Base-by-base conservation (phyloP, 495 filamentous ascomycete genomes). In the Evansstolkia leycettana region DNA sequence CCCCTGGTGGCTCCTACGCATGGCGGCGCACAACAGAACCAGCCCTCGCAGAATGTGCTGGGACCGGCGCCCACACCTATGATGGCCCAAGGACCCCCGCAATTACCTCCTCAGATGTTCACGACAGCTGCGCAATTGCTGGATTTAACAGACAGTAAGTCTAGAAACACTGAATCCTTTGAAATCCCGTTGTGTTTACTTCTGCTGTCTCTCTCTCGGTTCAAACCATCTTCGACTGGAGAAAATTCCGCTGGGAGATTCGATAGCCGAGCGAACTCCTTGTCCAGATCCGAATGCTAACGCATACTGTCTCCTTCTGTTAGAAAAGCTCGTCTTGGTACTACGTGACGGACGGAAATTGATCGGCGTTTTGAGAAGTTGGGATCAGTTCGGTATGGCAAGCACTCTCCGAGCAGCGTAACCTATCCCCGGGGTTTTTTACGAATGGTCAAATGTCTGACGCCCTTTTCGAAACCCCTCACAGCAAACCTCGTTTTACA, bases 71-170 rank as follows among this genome's bases (percentile, higher is more conserved):
- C 49, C 7, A 47, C 46, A 17, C 48, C 43, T 20, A 40, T 51
- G 33, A 39, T 46, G 40, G 42, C 44, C 10, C 48, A 57, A 23
- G 64, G 64, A 10, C 65, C 63, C 13, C 66, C 67, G 17, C 69
- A 72, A 48, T 54, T 72, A 39, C 68, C 66, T 9, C 69, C 62
- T 31, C 84, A 98, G 66, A 95, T 96, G 87, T 98, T 98, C 65
- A 94, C 92, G 11, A 98, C 90, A 2, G 88, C 90, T 28, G 86
- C 90, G 33, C 89, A 95, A 58, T 63, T 98, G 28, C 60, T 96
- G 25, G 90, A 98, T 57, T 69, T 98, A 47, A 95, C 90, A 42
- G 90, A 98, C 62, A 96, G 89, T 96, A 72, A 67, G 82, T 40
- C 28, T 39, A 37, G 39, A 36, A n/a, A 36, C 34, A n/a, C n/a